Evolutionary conservation across 257 asterid species (phyloP).

Genomic region (Coffea eugenioides): DNA sequence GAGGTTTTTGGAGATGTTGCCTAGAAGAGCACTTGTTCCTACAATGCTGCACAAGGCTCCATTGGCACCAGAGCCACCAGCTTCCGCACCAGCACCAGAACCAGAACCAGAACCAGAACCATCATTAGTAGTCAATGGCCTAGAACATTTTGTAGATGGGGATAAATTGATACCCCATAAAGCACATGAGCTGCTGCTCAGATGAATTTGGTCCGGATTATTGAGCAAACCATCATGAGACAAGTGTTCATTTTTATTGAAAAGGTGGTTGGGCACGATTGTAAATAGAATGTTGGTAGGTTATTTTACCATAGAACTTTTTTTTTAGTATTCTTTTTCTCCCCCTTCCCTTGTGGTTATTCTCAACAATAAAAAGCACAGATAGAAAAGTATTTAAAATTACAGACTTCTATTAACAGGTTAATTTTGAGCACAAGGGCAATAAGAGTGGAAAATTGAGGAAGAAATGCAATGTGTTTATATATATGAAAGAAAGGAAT

Average conservation of each 20-base stretch:
- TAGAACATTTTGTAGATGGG: not conserved
- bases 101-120: conserved; percentile 9
- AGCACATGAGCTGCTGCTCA: not conserved
- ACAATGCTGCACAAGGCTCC: conserved; percentile 16
- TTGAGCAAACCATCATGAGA: not conserved
- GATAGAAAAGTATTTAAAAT: not conserved
- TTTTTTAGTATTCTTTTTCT: not conserved
- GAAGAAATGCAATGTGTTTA: not conserved
- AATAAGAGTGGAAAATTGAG: not conserved
- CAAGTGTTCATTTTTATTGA: not conserved
- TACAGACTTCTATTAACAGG: not conserved
- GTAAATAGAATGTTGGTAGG: not conserved
- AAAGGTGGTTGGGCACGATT: not conserved
- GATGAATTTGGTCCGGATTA: not conserved
- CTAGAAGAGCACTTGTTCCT: conserved; percentile 60
- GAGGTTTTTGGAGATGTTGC: conserved; percentile 21
- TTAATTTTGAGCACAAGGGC: not conserved
- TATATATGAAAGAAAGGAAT: too few relatives aligned
- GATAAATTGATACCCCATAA: not conserved
- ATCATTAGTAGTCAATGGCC: not conserved
- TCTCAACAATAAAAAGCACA: not conserved
- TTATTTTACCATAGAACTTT: not conserved
- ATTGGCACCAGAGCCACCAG: conserved; percentile 18
- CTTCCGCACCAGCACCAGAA: not conserved
- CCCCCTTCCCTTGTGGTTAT: not conserved